Evolutionary conservation across 2,329 filamentous ascomycete genomes (phyloP).

Genomic region (Cytospora mali): DNA sequence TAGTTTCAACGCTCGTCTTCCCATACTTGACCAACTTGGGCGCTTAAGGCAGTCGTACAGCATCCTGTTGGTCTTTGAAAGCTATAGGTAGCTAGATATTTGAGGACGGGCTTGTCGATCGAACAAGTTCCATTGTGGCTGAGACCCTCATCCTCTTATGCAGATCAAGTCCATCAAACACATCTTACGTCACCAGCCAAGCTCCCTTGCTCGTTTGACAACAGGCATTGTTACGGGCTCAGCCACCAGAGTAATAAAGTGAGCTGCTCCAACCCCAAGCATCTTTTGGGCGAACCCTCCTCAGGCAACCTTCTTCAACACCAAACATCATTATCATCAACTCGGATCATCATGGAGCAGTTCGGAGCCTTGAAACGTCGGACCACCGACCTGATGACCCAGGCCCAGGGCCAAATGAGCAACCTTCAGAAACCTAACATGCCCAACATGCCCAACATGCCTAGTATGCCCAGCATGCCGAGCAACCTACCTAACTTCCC

Average conservation of each 20-base stretch:
- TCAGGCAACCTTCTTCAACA: background rate
- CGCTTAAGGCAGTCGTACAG: no score
- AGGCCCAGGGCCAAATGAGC: conserved; percentile 20
- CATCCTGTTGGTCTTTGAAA: no score
- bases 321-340: conserved; percentile 3
- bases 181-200: conserved; percentile 21
- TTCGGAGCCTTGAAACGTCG: conserved; percentile 25
- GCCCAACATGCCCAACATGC: conserved; percentile 24
- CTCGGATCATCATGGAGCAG: conserved; percentile 14
- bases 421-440: conserved; percentile 21
- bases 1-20: no score
- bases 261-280: conserved; percentile 1
- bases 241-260: conserved; percentile 17
- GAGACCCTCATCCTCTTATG: background rate
- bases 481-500: conserved; percentile 31
- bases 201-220: conserved; percentile 18
- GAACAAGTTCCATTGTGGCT: conserved; percentile 10
- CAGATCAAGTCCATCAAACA: conserved; percentile 15
- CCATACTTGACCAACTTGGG: no score
- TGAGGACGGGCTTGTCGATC: no score
- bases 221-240: conserved; percentile 17
- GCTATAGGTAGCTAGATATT: no score
- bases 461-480: conserved; percentile 33
- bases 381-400: conserved; percentile 22
- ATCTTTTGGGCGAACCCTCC: background rate